Percentiles rank a stretch among this genome's conserved stretches.
Evolutionary conservation across 768 basidiomycete species (phyloP).

Genomic region (Podaxis sp.): DNA sequence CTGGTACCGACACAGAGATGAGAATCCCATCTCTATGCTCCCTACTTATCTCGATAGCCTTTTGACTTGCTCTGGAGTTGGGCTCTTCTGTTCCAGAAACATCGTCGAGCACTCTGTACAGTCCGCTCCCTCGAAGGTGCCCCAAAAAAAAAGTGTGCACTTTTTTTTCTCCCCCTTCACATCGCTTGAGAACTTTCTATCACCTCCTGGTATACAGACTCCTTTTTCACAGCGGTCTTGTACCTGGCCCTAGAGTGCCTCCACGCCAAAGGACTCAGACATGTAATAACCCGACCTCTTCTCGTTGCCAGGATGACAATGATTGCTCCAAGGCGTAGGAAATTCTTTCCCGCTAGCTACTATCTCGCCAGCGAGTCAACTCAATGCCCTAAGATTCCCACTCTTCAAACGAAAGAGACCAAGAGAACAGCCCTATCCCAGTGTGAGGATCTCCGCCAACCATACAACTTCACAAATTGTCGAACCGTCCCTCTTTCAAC

Average conservation of each 20-base stretch:
- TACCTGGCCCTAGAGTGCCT: neutral
- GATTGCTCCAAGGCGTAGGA: neutral
- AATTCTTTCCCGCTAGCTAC: neutral
- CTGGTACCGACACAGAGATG: slow-evolving; percentile 12
- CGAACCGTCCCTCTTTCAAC: neutral
- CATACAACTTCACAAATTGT: neutral
- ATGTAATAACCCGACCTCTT: neutral
- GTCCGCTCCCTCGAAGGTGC: slow-evolving; percentile 15
- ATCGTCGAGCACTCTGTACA: slow-evolving; percentile 12
- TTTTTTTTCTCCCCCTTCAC: slow-evolving; percentile 1
- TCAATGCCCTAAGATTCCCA: neutral
- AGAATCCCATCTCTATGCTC: slow-evolving; percentile 3
- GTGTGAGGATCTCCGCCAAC: neutral
- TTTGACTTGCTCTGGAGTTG: slow-evolving; percentile 20
- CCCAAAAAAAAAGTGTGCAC: slow-evolving; percentile 14
- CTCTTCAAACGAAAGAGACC: neutral
- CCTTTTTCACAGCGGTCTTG: neutral
- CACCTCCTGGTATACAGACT: neutral
- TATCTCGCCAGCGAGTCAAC: neutral
- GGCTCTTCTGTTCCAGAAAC: slow-evolving; percentile 20
- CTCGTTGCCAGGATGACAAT: neutral
- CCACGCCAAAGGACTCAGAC: neutral
- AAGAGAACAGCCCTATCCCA: neutral
- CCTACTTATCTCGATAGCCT: slow-evolving; percentile 24
- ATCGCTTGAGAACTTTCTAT: neutral